A percentile compares a stretch with the other conserved stretches of the same genome.
Conservation (phyloP, 2,329 filamentous ascomycete genomes). For the Ophiocordyceps camponoti-floridani region DNA sequence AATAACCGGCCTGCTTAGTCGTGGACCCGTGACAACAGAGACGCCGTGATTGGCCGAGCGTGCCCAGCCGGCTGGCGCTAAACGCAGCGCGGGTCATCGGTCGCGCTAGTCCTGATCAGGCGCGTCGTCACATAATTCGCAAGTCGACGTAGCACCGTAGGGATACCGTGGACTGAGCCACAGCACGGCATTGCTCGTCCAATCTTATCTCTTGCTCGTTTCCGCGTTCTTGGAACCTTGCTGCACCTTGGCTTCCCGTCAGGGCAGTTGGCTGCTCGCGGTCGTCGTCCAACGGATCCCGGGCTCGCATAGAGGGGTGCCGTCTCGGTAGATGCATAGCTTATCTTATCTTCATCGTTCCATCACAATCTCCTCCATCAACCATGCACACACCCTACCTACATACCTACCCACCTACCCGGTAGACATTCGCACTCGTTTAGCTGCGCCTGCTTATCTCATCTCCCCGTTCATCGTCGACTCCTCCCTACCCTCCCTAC, state of each 20-base stretch:
- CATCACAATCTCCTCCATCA: neutral
- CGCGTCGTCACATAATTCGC: neutral
- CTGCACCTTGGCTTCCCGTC: neutral
- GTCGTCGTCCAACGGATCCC: neutral
- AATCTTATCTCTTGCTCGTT: neutral
- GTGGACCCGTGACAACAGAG: constrained; percentile 4
- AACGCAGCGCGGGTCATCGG: constrained; percentile 2
- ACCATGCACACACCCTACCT: neutral
- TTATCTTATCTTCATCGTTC: neutral
- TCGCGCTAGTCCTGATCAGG: constrained; percentile 6
- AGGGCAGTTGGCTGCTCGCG: neutral
- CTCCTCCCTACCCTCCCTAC: neutral
- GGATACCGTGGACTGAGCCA: neutral
- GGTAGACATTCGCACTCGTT: neutral
- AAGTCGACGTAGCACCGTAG: neutral
- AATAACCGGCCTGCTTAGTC: neutral
- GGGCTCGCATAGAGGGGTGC: neutral
- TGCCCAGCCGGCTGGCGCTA: neutral
- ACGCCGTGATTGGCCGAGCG: constrained; percentile 4
- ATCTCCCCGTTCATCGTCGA: neutral
- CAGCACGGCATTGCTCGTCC: neutral
- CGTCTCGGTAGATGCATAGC: neutral
- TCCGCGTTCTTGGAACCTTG: neutral
- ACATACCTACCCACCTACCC: neutral
- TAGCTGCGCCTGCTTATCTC: neutral